Base-by-base conservation (phyloP, 2,329 filamentous ascomycete species). In the Talaromyces sp. region DNA sequence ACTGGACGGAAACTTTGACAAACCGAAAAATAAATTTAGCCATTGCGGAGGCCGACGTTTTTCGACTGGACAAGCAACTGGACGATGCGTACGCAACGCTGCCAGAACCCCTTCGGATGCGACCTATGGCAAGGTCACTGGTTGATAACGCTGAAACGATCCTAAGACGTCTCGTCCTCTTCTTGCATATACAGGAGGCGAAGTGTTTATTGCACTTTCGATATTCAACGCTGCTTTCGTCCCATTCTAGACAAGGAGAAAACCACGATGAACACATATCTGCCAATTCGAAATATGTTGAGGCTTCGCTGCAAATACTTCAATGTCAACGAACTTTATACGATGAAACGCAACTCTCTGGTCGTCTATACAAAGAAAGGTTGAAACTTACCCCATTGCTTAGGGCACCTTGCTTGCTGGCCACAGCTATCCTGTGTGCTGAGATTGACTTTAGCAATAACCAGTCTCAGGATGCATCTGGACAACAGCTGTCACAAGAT, bases 301-400 rank as follows among this genome's bases (percentile, higher is more conserved):
- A 82, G 61, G 79, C 82, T 4, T 80, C 82, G 1, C 72, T 78
- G 24, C 75, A 77, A 41, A 80, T 81, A 10, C 71, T 85, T 16
- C 70, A 75, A 3, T 75, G 79, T 45, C 83, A 84, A 66, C 76
- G 74, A 59, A 76, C 76, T 11, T 67, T 84, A 8, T 76, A 83
- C 64, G 67, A 68, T 2, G 79, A 82, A 59, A 73, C 78, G 10
- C 74, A 78, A 50, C 77, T 77, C 0, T 78, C 77, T 0, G 79
- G 80, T 0, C 74, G 74, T 6, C 66, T 84, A 9, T 73, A 74
- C 60, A 74, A 76, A 4, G 72, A 81, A 43, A 76, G 74, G 47
- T 83, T 79, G 79, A 80, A 81, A 52, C 66, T 82, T 16, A 77
- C 77, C 11, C 80, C 79, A 3, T 68, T 82, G 3, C 74, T 80